Evolutionary conservation across 257 asterid genomes (phyloP).

Genomic region (Galeopsis tetrahit): DNA sequence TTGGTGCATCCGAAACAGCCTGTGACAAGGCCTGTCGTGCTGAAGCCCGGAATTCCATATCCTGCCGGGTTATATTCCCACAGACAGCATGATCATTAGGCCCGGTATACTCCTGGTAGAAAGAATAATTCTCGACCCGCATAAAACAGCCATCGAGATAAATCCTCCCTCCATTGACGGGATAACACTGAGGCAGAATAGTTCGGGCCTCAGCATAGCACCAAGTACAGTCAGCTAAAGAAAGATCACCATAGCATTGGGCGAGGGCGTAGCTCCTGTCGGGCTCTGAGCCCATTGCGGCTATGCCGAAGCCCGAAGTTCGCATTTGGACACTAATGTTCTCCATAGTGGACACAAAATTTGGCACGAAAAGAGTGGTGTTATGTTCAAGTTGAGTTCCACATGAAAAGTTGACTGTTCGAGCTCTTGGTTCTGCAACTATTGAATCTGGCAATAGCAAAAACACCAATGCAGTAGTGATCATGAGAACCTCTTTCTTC

Average conservation of each 20-base stretch:
- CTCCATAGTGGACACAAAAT: conserved; percentile 73
- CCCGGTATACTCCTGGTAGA: conserved; percentile 58
- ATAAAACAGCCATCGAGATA: conserved; percentile 88
- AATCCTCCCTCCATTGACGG: conserved; percentile 66
- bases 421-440: conserved; percentile 67
- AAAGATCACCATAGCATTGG: conserved; percentile 89
- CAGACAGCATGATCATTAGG: conserved; percentile 52
- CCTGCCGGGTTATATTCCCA: conserved; percentile 53
- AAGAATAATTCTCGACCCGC: conserved; percentile 72
- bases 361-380: conserved; percentile 54
- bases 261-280: conserved; percentile 64
- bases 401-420: conserved; percentile 52
- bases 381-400: conserved; percentile 56
- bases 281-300: conserved; percentile 55
- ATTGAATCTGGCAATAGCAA: conserved; percentile 44
- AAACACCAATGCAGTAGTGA: conserved; percentile 31
- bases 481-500: conserved; percentile 34
- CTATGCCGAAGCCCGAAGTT: conserved; percentile 56
- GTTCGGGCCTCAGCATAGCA: conserved; percentile 84
- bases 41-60: conserved; percentile 38
- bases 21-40: conserved; percentile 45
- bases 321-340: conserved; percentile 66
- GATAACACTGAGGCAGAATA: conserved; percentile 73
- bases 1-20: conserved; percentile 52
- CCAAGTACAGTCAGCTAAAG: conserved; percentile 66